Evolutionary conservation across 2,329 filamentous ascomycete genomes (phyloP).

Genomic region (Monosporascus cannonballus): DNA sequence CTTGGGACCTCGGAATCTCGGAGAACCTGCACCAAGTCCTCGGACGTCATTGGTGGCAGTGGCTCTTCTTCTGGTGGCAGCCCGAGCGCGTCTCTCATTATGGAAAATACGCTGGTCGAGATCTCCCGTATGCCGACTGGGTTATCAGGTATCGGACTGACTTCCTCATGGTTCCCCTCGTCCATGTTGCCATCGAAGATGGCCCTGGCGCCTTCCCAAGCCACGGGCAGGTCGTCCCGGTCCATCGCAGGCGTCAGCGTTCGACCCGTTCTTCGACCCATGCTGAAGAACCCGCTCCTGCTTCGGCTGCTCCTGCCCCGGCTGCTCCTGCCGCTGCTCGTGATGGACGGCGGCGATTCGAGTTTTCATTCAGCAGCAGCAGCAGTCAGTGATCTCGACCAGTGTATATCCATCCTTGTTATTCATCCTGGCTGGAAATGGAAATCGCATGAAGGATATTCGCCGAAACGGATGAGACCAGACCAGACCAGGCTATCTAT

Average conservation of each 20-base stretch:
- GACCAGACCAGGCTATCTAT: neutral
- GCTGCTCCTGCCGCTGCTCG: neutral
- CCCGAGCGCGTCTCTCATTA: slow-evolving; percentile 11
- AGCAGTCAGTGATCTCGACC: neutral
- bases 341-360: slow-evolving; percentile 1
- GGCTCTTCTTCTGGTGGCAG: slow-evolving; percentile 11
- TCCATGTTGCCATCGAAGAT: slow-evolving; percentile 2
- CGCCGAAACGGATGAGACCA: neutral
- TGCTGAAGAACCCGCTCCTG: neutral
- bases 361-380: slow-evolving; percentile 2
- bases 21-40: slow-evolving; percentile 11
- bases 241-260: slow-evolving; percentile 1
- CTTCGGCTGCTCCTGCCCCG: too few species aligned
- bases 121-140: slow-evolving; percentile 9
- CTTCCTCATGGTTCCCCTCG: slow-evolving; percentile 1
- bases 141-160: slow-evolving; percentile 4
- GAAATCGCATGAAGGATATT: too few species aligned
- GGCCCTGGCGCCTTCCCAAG: slow-evolving; percentile 3
- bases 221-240: slow-evolving; percentile 1
- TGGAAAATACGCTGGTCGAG: slow-evolving; percentile 9
- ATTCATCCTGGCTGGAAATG: too few species aligned
- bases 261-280: slow-evolving; percentile 3
- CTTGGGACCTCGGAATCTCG: slow-evolving; percentile 7
- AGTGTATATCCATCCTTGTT: neutral
- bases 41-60: slow-evolving; percentile 11